These are phyloP conservation scores for Calocybe cyanea DNA, from an alignment of 768 basidiomycete genomes.

Conservation along the genomic window DNA sequence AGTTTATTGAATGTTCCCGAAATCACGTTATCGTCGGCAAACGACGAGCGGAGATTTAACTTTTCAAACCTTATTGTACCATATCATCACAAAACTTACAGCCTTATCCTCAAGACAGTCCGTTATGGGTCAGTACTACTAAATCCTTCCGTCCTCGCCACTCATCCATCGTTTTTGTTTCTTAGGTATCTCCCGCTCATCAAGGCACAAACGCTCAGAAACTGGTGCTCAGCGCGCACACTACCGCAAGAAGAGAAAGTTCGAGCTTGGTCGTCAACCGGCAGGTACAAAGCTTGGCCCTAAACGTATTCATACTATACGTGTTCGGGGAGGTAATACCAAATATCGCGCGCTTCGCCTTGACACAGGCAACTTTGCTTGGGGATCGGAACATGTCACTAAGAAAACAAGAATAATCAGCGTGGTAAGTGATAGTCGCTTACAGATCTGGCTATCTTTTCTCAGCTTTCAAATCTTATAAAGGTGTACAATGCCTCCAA, in stretches of 20 bases:
- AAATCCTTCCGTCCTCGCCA: slow-evolving; percentile 9
- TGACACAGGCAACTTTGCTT: slow-evolving; percentile 97
- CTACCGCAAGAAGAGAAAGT: slow-evolving; percentile 99
- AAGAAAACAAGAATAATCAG: slow-evolving; percentile 94
- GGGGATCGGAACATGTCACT: slow-evolving; percentile 93
- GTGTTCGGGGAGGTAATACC: slow-evolving; percentile 91
- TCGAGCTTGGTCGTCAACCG: slow-evolving; percentile 97
- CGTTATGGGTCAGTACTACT: slow-evolving; percentile 69
- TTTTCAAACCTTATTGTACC: slow-evolving; percentile 37
- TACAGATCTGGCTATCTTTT: slow-evolving; percentile 2
- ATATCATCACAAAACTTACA: slow-evolving; percentile 54
- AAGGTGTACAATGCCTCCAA: slow-evolving; percentile 99
- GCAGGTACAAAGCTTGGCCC: slow-evolving; percentile 95
- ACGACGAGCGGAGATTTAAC: slow-evolving; percentile 35
- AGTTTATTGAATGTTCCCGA: too few species aligned
- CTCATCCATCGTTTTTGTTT: slow-evolving; percentile 10
- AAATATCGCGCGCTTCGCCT: slow-evolving; percentile 97
- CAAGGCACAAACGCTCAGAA: slow-evolving; percentile 94
- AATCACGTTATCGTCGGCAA: slow-evolving; percentile 20
- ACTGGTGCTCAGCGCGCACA: slow-evolving; percentile 89
- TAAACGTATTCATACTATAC: slow-evolving; percentile 94
- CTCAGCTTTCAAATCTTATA: neutral
- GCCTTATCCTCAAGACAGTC: slow-evolving; percentile 65
- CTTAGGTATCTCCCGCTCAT: slow-evolving; percentile 93
- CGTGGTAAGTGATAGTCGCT: slow-evolving; percentile 64